These are phyloP conservation scores for Ogataea methanolica DNA, from an alignment of 805 yeast species.

Conservation along the genomic window DNA sequence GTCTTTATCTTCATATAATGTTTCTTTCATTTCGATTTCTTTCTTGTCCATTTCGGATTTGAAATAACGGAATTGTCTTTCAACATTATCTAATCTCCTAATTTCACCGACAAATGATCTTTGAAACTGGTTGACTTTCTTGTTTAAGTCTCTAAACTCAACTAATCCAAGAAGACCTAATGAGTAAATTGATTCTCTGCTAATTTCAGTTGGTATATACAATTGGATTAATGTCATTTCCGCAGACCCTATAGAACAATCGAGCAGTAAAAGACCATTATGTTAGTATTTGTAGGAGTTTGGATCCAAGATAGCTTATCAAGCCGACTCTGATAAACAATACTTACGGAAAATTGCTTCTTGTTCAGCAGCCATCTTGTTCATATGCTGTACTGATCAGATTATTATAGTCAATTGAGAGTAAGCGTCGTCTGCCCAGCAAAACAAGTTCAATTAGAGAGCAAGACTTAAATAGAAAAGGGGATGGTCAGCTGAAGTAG, in stretches of 20 bases:
- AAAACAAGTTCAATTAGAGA: too few species aligned
- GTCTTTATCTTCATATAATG: constrained; percentile 17
- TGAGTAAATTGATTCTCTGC: constrained; percentile 80
- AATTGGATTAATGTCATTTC: constrained; percentile 92
- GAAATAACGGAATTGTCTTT: constrained; percentile 72
- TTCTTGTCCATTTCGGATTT: constrained; percentile 44
- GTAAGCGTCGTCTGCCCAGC: too few species aligned
- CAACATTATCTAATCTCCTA: constrained; percentile 77
- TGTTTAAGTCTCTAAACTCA: constrained; percentile 87
- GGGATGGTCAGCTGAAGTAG: too few species aligned
- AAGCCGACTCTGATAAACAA: neutral
- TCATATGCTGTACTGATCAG: too few species aligned
- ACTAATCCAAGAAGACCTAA: constrained; percentile 82
- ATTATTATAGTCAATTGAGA: too few species aligned
- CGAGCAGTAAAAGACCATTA: neutral
- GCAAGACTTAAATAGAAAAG: too few species aligned
- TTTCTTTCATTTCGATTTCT: constrained; percentile 20
- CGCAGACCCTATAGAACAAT: constrained; percentile 63
- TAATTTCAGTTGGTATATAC: constrained; percentile 85
- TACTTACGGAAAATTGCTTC: constrained; percentile 31
- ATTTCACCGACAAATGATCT: constrained; percentile 87
- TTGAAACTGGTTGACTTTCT: constrained; percentile 81
- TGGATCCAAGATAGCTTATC: neutral
- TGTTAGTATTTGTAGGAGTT: constrained; percentile 2
- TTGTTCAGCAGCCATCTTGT: constrained; percentile 9